These are phyloP conservation scores for Lippia alba DNA, from an alignment of 305 asterid species.

Conservation along the genomic window DNA sequence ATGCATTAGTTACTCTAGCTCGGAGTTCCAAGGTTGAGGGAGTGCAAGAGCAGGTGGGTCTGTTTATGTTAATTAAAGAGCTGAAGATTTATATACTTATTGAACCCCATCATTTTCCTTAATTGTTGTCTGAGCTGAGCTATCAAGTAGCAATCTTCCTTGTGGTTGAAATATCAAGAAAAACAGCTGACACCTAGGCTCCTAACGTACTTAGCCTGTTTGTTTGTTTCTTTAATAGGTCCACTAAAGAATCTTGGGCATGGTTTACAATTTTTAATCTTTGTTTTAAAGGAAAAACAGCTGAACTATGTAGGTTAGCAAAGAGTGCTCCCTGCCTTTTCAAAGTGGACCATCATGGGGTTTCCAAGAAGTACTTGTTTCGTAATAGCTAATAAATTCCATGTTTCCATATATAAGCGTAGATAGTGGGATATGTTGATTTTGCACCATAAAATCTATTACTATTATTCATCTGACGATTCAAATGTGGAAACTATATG, in stretches of 20 bases:
- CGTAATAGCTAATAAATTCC: constrained; percentile 10
- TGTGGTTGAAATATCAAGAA: not conserved
- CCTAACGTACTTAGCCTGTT: not conserved
- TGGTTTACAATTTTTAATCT: not conserved
- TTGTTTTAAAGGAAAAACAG: not conserved
- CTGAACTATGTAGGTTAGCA: constrained; percentile 5
- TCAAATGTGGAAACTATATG: constrained; percentile 3
- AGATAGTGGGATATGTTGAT: constrained; percentile 14
- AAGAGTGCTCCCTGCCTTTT: not conserved
- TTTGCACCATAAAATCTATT: constrained; percentile 12
- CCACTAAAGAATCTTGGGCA: not conserved
- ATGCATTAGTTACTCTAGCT: constrained; percentile 76
- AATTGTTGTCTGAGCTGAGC: not conserved
- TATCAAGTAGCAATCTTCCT: constrained; percentile 8
- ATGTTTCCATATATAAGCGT: constrained; percentile 12
- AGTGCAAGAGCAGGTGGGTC: constrained; percentile 84
- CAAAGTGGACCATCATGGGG: not conserved
- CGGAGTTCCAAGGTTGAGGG: constrained; percentile 76
- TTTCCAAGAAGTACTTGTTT: not conserved
- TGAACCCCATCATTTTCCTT: constrained; percentile 15
- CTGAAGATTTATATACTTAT: constrained; percentile 2
- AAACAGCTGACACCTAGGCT: not conserved
- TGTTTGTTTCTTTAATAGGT: constrained; percentile 14
- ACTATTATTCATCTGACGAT: constrained; percentile 18
- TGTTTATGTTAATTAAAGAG: constrained; percentile 18